A percentile compares a stretch with the other conserved stretches of the same genome.
These are phyloP conservation scores for Hemisphaericaspora xylofermentans DNA, from an alignment of 1,139 yeast species.

Conservation along the genomic window DNA sequence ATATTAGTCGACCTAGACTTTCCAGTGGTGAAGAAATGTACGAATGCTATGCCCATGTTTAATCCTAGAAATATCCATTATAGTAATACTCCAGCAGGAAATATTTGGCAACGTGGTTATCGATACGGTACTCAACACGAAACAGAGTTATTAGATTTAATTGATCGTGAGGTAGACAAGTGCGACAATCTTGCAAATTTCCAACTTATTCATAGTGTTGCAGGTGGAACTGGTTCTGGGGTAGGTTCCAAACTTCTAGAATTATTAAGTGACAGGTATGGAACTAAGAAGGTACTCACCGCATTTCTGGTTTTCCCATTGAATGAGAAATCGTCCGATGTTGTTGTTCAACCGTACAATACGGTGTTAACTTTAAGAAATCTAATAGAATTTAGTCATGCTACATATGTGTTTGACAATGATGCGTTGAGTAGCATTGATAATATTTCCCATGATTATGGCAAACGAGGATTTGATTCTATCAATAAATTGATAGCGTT, in stretches of 20 bases:
- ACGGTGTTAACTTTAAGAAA: slow-evolving; percentile 79
- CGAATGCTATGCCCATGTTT: slow-evolving; percentile 62
- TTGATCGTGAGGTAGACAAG: slow-evolving; percentile 88
- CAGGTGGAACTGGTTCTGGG: slow-evolving; percentile 98
- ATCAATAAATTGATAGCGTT: slow-evolving; percentile 85
- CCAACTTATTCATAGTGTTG: slow-evolving; percentile 91
- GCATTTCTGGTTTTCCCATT: slow-evolving; percentile 88
- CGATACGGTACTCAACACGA: slow-evolving; percentile 67
- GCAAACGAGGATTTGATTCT: slow-evolving; percentile 50
- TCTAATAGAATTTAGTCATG: slow-evolving; percentile 80
- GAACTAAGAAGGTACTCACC: slow-evolving; percentile 74
- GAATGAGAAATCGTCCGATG: slow-evolving; percentile 77
- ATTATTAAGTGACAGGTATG: slow-evolving; percentile 72
- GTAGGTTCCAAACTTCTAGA: slow-evolving; percentile 84
- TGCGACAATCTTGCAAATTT: slow-evolving; percentile 90
- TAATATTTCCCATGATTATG: slow-evolving; percentile 38
- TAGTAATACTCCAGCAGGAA: slow-evolving; percentile 87
- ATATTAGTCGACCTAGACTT: slow-evolving; percentile 88
- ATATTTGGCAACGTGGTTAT: slow-evolving; percentile 93
- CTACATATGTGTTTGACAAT: slow-evolving; percentile 85
- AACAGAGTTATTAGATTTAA: slow-evolving; percentile 75
- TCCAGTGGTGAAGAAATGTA: slow-evolving; percentile 71
- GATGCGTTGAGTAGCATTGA: slow-evolving; percentile 77
- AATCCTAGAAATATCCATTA: slow-evolving; percentile 82
- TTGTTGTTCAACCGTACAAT: slow-evolving; percentile 96